A percentile compares a stretch with the other conserved stretches of the same genome.
Evolutionary conservation across 164 flowering plant genomes (phyloP).

Genomic region (Malania oleifera): DNA sequence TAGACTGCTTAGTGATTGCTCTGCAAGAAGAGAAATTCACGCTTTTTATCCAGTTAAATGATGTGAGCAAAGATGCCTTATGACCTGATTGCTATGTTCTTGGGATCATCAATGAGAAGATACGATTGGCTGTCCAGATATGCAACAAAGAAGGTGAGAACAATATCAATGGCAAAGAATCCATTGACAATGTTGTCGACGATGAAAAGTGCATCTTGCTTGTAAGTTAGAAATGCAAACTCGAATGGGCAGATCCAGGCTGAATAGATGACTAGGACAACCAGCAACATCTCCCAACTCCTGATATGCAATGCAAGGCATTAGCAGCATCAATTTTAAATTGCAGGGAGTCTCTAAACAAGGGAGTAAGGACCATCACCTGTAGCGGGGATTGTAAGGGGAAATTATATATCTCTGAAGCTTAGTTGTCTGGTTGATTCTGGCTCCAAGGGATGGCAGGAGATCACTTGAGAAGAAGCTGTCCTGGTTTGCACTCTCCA

Average conservation of each 20-base stretch:
- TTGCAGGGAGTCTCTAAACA: not conserved
- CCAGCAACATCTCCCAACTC: constrained; percentile 90
- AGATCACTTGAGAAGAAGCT: constrained; percentile 60
- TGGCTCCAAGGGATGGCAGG: constrained; percentile 88
- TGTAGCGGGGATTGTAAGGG: constrained; percentile 70
- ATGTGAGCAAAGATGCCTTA: constrained; percentile 2
- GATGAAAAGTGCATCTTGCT: constrained; percentile 56
- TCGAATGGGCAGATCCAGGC: constrained; percentile 98
- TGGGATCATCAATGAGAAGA: constrained; percentile 72
- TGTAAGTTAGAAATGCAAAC: constrained; percentile 74
- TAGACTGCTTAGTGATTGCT: constrained; percentile 8
- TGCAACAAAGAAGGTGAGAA: constrained; percentile 92
- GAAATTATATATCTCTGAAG: constrained; percentile 66
- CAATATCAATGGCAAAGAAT: constrained; percentile 85
- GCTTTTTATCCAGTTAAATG: not conserved
- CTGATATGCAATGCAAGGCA: constrained; percentile 37
- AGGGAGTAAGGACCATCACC: constrained; percentile 34
- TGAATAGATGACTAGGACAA: constrained; percentile 73
- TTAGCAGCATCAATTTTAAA: constrained; percentile 7
- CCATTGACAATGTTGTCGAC: constrained; percentile 73
- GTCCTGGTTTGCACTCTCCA: constrained; percentile 24
- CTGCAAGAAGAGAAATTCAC: not conserved
- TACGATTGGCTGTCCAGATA: constrained; percentile 66
- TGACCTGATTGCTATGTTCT: constrained; percentile 80
- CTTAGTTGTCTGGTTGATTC: constrained; percentile 56